These are phyloP conservation scores for Nymphaea thermarum DNA, from an alignment of 164 flowering plant genomes.

Conservation along the genomic window DNA sequence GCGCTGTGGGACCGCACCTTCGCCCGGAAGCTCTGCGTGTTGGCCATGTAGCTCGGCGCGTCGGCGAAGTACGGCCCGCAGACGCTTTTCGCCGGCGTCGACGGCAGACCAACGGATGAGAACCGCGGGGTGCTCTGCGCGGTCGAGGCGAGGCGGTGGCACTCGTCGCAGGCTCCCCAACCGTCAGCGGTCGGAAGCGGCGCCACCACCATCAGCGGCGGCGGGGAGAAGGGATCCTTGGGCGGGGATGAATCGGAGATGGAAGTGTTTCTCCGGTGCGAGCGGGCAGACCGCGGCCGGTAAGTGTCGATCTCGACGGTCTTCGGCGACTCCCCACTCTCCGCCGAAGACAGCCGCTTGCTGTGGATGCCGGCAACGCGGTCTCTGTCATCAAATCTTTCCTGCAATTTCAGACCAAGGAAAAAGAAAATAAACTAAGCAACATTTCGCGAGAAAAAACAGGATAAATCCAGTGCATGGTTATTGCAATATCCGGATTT, in stretches of 20 bases:
- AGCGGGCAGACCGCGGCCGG: constrained; percentile 16
- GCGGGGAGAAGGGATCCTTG: too few relatives aligned
- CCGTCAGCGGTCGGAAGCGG: too few relatives aligned
- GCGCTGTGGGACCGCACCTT: constrained; percentile 68
- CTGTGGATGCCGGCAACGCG: constrained; percentile 11
- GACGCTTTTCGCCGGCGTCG: constrained; percentile 22
- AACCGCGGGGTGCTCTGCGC: constrained; percentile 78
- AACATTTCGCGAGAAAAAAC: too few relatives aligned
- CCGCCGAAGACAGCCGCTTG: constrained; percentile 41
- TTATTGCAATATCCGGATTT: too few relatives aligned
- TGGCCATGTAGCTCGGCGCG: constrained; percentile 69
- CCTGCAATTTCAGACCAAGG: too few relatives aligned
- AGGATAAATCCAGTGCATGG: too few relatives aligned
- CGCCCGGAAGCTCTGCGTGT: constrained; percentile 60
- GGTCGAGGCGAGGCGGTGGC: constrained; percentile 32
- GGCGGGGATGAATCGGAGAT: too few relatives aligned
- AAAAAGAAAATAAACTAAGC: too few relatives aligned
- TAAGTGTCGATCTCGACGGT: constrained; percentile 75
- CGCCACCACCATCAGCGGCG: too few relatives aligned
- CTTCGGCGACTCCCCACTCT: constrained; percentile 56
- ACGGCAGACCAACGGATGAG: constrained; percentile 11
- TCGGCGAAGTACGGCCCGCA: constrained; percentile 51
- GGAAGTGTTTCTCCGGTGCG: too few relatives aligned
- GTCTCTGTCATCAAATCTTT: too few relatives aligned
- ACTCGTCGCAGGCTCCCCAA: constrained; percentile 25